phyloP scores from a whole-genome alignment of 768 basidiomycete genomes.

The Saitozyma sp. region DNA sequence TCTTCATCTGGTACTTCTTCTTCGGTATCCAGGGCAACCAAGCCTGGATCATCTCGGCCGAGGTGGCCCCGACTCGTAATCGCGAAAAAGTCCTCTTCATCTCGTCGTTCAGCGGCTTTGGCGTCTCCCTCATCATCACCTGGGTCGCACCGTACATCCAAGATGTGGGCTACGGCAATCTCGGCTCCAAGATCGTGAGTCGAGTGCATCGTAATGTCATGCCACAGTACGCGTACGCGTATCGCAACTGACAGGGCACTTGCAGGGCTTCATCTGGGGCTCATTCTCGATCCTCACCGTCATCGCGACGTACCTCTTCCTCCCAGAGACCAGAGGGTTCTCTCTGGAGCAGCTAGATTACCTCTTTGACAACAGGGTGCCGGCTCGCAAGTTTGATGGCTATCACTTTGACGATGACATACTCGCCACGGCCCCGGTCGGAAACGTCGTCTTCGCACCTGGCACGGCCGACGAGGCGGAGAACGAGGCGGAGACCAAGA shows the following conservation, averaged over 20 bases:
- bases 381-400: conserved; percentile 9
- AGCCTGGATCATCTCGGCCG: conserved; percentile 23
- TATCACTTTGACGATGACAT: conserved; percentile 23
- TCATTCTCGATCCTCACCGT: conserved; percentile 26
- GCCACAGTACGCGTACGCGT: too few species aligned
- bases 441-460: too few species aligned
- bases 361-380: conserved; percentile 25
- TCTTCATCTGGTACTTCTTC: conserved; percentile 27
- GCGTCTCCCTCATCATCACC: conserved; percentile 26
- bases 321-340: conserved; percentile 34
- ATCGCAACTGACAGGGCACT: too few species aligned
- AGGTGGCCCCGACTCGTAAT: conserved; percentile 19
- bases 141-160: conserved; percentile 42
- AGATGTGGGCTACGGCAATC: conserved; percentile 30
- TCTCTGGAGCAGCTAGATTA: conserved; percentile 38
- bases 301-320: conserved; percentile 28
- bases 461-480: too few species aligned
- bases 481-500: too few species aligned
- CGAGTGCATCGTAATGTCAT: too few species aligned
- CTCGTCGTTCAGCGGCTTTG: conserved; percentile 33
- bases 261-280: conserved; percentile 26
- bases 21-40: conserved; percentile 20
- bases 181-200: conserved; percentile 32
- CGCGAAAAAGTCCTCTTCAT: conserved; percentile 33
- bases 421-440: not conserved